phyloP scores from a whole-genome alignment of 495 filamentous ascomycete genomes.

The Cladorrhinum samala region DNA sequence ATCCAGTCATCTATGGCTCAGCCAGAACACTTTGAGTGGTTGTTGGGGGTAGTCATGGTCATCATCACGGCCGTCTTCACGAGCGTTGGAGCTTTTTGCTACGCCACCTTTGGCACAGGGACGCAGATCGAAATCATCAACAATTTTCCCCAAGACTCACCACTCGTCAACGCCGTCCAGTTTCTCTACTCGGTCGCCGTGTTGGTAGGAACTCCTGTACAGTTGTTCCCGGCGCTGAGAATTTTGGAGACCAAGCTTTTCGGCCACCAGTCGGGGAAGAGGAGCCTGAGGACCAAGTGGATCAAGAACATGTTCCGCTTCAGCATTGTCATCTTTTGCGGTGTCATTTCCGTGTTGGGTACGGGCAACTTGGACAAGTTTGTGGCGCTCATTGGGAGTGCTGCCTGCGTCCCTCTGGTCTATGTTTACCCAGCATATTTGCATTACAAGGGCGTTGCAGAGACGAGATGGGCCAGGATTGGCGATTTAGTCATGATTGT shows the following conservation, averaged over 20 bases:
- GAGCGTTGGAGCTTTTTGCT: slow-evolving; percentile 57
- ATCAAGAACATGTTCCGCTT: slow-evolving; percentile 58
- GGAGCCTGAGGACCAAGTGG: slow-evolving; percentile 51
- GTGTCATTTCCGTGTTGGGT: slow-evolving; percentile 45
- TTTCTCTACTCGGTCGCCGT: slow-evolving; percentile 61
- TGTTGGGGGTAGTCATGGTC: slow-evolving; percentile 54
- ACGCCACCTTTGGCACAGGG: slow-evolving; percentile 53
- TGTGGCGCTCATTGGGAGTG: slow-evolving; percentile 56
- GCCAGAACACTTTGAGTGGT: slow-evolving; percentile 51
- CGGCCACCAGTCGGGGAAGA: slow-evolving; percentile 51
- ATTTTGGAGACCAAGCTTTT: slow-evolving; percentile 54
- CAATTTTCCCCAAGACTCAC: slow-evolving; percentile 56
- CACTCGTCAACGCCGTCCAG: slow-evolving; percentile 59
- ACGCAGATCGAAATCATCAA: slow-evolving; percentile 58
- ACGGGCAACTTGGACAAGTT: slow-evolving; percentile 59
- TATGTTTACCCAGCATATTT: slow-evolving; percentile 82
- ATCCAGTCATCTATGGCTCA: slow-evolving; percentile 59
- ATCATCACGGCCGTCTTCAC: slow-evolving; percentile 60
- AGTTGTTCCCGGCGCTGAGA: slow-evolving; percentile 57
- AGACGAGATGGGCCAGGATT: slow-evolving; percentile 36
- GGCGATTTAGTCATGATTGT: slow-evolving; percentile 51
- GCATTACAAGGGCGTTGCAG: slow-evolving; percentile 55
- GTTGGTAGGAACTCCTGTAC: slow-evolving; percentile 55
- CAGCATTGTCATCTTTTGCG: slow-evolving; percentile 42
- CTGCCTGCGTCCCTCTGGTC: slow-evolving; percentile 76